Evolutionary conservation across 441 rosid species (phyloP).

Genomic region (Macaranga tanarius): DNA sequence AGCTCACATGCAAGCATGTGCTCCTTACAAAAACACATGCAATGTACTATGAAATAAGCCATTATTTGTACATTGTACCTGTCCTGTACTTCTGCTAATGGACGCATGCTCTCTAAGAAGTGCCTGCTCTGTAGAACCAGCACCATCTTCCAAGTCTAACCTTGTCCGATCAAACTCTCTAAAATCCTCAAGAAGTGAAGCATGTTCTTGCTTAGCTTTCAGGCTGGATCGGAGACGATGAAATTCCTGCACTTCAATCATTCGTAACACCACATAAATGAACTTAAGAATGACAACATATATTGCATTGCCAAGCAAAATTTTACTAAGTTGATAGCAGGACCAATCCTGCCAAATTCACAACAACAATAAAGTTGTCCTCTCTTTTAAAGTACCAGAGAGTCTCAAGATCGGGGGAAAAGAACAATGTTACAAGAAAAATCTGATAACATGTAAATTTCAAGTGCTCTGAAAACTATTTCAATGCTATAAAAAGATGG

Average conservation of each 20-base stretch:
- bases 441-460: not conserved
- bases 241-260: constrained; percentile 82
- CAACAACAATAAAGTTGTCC: not conserved
- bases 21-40: not conserved
- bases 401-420: not conserved
- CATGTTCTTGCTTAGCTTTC: constrained; percentile 90
- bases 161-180: constrained; percentile 90
- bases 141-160: constrained; percentile 88
- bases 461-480: not conserved
- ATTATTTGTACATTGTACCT: constrained; percentile 43
- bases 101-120: constrained; percentile 79
- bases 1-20: not conserved
- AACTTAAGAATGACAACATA: not conserved
- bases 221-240: constrained; percentile 86
- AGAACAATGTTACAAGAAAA: not conserved
- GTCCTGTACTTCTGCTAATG: constrained; percentile 79
- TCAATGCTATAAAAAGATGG: not conserved
- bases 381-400: not conserved
- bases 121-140: constrained; percentile 67
- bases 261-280: constrained; percentile 28
- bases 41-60: not conserved
- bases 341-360: not conserved
- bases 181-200: constrained; percentile 92
- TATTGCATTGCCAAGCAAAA: constrained; percentile 2
- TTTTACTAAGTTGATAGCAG: not conserved